These are phyloP conservation scores for Nannizziopsis barbatae DNA, from an alignment of 2,329 filamentous ascomycete genomes.

Conservation along the genomic window DNA sequence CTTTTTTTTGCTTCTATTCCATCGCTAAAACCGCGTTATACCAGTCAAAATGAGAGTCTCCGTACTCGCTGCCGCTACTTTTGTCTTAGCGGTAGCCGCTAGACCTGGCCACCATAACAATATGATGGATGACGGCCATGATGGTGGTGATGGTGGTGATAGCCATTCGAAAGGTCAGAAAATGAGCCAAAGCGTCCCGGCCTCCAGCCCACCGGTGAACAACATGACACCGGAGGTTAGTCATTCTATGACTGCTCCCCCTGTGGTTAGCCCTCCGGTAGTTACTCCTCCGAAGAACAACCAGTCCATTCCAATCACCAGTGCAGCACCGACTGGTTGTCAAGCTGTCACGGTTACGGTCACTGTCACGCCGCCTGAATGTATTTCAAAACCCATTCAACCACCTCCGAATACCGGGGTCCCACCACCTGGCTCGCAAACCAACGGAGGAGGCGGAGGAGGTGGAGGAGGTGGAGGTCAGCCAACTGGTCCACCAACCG, in stretches of 20 bases:
- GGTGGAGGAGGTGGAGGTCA: background rate
- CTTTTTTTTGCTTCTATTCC: background rate
- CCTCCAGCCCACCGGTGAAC: too few species aligned
- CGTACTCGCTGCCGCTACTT: constrained; percentile 1
- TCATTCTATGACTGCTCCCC: too few species aligned
- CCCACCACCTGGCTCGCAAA: background rate
- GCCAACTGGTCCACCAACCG: too few species aligned
- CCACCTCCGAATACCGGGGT: background rate
- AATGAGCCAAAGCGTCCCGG: too few species aligned
- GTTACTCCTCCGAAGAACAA: too few species aligned
- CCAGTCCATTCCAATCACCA: too few species aligned
- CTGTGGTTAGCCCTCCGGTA: too few species aligned
- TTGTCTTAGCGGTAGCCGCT: constrained; percentile 3
- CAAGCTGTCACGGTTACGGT: background rate
- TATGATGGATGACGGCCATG: background rate
- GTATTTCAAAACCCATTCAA: background rate
- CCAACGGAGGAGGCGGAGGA: too few species aligned
- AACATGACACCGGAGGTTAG: too few species aligned
- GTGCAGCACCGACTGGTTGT: background rate
- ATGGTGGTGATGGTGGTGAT: too few species aligned
- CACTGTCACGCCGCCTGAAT: constrained; percentile 1
- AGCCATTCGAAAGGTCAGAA: too few species aligned
- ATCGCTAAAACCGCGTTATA: background rate
- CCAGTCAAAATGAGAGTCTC: constrained; percentile 5
- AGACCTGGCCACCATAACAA: background rate